Conservation (phyloP, 495 filamentous ascomycete genomes). For the Venustampulla echinocandica region DNA sequence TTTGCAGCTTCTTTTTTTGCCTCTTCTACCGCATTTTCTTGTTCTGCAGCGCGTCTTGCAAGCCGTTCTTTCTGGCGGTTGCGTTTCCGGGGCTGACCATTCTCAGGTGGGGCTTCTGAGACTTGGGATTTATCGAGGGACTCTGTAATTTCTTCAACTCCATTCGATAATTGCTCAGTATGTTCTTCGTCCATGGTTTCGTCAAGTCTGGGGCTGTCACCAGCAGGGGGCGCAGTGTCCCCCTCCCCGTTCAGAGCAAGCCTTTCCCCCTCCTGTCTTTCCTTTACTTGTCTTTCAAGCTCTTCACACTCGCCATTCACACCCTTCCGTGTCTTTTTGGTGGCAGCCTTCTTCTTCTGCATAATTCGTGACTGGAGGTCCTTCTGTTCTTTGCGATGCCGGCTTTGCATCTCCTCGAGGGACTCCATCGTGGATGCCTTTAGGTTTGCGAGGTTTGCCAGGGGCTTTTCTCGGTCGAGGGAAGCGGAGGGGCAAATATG, state of each 20-base stretch:
- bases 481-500: not conserved
- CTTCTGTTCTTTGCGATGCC: conserved; percentile 80
- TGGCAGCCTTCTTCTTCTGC: conserved; percentile 90
- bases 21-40: conserved; percentile 53
- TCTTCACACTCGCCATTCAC: conserved; percentile 76
- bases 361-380: conserved; percentile 79
- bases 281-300: conserved; percentile 60
- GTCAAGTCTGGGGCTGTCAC: conserved; percentile 15
- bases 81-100: conserved; percentile 52
- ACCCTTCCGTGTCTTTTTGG: conserved; percentile 89
- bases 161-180: not conserved
- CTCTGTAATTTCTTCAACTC: conserved; percentile 8
- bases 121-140: conserved; percentile 10
- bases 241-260: conserved; percentile 44
- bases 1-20: conserved; percentile 67
- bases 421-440: conserved; percentile 33
- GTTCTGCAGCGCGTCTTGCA: conserved; percentile 78
- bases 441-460: not conserved
- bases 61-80: conserved; percentile 88
- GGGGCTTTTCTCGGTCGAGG: not conserved
- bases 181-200: conserved; percentile 11
- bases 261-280: conserved; percentile 58
- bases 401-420: conserved; percentile 66
- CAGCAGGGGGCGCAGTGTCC: conserved; percentile 3
- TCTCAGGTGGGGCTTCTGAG: conserved; percentile 21